Evolutionary conservation across 2,329 filamentous ascomycete species (phyloP).

Genomic region (Aplosporella prunicola): DNA sequence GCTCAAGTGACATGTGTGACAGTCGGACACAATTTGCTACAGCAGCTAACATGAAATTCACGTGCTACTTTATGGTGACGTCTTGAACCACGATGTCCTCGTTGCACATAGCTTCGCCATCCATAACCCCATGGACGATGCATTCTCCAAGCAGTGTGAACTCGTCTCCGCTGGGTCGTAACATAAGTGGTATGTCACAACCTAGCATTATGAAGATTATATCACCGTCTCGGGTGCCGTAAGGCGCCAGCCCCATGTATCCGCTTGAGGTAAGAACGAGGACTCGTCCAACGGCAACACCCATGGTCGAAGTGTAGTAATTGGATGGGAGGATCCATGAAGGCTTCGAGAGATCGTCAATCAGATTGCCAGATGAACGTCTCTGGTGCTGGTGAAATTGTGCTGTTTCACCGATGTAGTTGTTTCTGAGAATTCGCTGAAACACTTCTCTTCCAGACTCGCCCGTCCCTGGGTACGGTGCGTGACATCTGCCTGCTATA

Average conservation of each 20-base stretch:
- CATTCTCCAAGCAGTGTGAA: conserved; percentile 10
- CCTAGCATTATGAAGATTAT: conserved; percentile 10
- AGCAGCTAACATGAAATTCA: no score
- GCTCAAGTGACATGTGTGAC: no score
- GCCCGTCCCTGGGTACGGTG: conserved; percentile 5
- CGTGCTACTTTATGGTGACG: conserved; percentile 9
- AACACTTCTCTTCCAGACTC: conserved; percentile 1
- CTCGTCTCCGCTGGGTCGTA: conserved; percentile 4
- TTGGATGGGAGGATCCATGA: conserved; percentile 2
- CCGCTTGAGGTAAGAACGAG: conserved; percentile 8
- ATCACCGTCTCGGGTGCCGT: conserved; percentile 9
- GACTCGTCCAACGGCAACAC: conserved; percentile 8
- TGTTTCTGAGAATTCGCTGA: conserved; percentile 5
- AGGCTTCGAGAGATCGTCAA: conserved; percentile 10
- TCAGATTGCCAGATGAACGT: conserved; percentile 10
- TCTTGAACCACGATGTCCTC: conserved; percentile 6
- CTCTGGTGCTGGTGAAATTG: neutral
- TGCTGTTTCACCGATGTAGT: neutral
- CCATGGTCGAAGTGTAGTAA: conserved; percentile 8
- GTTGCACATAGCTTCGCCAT: conserved; percentile 7
- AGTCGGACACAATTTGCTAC: no score
- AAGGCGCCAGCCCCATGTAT: conserved; percentile 10
- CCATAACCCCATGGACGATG: conserved; percentile 11
- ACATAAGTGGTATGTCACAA: conserved; percentile 9
- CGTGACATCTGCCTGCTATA: conserved; percentile 1